Evolutionary conservation across 441 rosid species (phyloP).

Genomic region (Pelargonium myrrhifolium): DNA sequence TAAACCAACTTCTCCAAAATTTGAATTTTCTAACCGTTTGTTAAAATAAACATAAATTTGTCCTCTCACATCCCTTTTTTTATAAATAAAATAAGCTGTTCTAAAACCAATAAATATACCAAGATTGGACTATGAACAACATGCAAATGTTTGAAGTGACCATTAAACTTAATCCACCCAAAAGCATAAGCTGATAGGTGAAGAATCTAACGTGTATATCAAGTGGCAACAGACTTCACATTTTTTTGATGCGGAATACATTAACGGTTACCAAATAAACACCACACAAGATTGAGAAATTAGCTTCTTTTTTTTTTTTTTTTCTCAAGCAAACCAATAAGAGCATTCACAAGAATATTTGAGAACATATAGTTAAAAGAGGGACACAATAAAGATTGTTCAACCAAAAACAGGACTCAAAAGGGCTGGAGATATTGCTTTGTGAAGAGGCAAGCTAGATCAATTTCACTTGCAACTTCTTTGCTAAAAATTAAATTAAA

Average conservation of each 20-base stretch:
- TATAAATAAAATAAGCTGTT: no score
- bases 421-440: not conserved
- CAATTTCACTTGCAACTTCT: slow-evolving; percentile 16
- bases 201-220: no score
- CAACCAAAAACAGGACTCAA: not conserved
- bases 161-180: no score
- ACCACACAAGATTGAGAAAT: not conserved
- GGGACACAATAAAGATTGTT: not conserved
- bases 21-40: no score
- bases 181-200: no score
- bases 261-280: not conserved
- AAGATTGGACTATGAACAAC: no score
- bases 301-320: not conserved
- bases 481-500: slow-evolving; percentile 17
- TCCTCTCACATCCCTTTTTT: no score
- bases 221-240: no score
- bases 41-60: no score
- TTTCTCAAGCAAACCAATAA: not conserved
- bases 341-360: not conserved
- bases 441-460: slow-evolving; percentile 7
- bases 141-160: not conserved
- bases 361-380: not conserved
- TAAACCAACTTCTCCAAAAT: no score
- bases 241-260: no score
- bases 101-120: no score